Base-by-base conservation (phyloP, 2,329 filamentous ascomycete species). In the Alternaria longipes region DNA sequence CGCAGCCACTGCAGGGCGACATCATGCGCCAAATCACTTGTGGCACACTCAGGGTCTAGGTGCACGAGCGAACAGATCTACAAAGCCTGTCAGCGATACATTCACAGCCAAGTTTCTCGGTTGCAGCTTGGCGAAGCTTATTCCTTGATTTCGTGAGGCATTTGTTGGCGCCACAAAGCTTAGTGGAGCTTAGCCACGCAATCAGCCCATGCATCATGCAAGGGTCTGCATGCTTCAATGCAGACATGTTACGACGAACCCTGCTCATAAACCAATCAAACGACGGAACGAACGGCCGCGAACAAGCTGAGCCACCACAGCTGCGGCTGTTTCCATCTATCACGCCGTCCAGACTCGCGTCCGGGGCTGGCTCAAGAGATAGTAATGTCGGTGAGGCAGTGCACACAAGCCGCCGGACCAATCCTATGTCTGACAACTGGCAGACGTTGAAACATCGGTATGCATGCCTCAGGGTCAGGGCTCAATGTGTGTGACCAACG, bases 51-150 rank as follows among this genome's bases (percentile, higher is more conserved):
- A 51, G 24, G 20, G 40, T 22, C 18, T 28, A 34, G 24, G 18
- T 38, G 40, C 20, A 22, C 14, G 20, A 28, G 50, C 28, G 26
- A 57, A 51, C 20, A 45, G 47, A 59, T 16, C 38, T 44, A 46
- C 36, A 46, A 11, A 47, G n/a, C 20, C 52, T 22, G 26, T 11
- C 20, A 41, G 18, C 8, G 30, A 45, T 6, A n/a, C 61, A 55
- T 67, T 69, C 66, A 71, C 66, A 22, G 71, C 72, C 70, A 75
- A 77, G 73, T 46, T 24, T 30, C 18, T 58, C 1, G 32, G 12
- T 14, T 30, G 57, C 60, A 53, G 66, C 73, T 77, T 75, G 66
- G 56, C 60, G 53, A 70, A 61, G 74, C 73, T 76, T 77, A 62
- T 66, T 54, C 63, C 51, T 54, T 59, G 14, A 38, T 52, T 59